phyloP scores from a whole-genome alignment of 495 filamentous ascomycete genomes.

The Trypethelium eluteriae region DNA sequence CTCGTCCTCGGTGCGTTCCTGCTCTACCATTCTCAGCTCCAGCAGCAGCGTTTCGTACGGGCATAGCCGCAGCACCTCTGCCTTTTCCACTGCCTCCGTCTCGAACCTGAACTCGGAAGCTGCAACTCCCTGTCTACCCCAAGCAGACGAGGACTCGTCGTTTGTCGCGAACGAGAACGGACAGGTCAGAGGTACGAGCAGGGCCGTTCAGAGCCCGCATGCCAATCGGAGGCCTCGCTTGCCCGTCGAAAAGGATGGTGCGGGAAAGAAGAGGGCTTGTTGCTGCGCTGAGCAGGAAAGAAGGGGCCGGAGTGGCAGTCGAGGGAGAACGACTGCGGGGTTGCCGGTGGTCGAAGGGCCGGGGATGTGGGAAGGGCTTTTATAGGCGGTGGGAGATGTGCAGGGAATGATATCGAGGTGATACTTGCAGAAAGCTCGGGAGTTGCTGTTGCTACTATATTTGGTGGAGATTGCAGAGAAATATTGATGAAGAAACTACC shows the following conservation, averaged over 20 bases:
- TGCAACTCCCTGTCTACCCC: neutral
- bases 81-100: too few relatives aligned
- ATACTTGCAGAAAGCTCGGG: too few relatives aligned
- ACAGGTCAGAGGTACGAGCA: neutral
- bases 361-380: neutral
- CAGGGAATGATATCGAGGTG: too few relatives aligned
- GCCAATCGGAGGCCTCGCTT: neutral
- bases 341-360: neutral
- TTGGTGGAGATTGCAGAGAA: too few relatives aligned
- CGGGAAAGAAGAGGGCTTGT: slow-evolving; percentile 5
- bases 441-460: too few relatives aligned
- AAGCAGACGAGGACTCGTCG: neutral
- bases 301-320: neutral
- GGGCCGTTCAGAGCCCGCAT: slow-evolving; percentile 3
- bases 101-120: neutral
- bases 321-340: neutral
- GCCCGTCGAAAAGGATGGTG: neutral
- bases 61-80: neutral
- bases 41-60: too few relatives aligned
- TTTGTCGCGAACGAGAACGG: neutral
- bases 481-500: too few relatives aligned
- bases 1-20: slow-evolving; percentile 2
- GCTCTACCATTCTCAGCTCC: neutral
- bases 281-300: neutral
- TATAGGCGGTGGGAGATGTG: neutral